phyloP scores from a whole-genome alignment of 768 basidiomycete genomes.

The Mycena pura region DNA sequence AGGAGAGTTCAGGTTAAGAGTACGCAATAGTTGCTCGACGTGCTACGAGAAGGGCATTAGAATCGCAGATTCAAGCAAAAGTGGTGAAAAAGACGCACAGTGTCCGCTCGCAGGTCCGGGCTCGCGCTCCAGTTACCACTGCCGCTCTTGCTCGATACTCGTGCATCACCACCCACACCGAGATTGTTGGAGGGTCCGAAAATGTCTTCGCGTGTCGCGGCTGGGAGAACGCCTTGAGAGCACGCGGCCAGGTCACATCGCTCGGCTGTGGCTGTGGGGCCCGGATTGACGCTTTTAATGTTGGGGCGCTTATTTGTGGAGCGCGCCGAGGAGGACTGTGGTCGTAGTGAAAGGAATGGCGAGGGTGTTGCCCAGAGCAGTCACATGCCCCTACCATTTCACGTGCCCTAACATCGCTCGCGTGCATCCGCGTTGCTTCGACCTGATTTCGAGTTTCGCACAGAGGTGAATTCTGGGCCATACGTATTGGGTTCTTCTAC shows the following conservation, averaged over 20 bases:
- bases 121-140: slow-evolving; percentile 12
- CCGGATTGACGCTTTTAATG: slow-evolving; percentile 61
- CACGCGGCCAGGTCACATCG: slow-evolving; percentile 71
- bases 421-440: no score
- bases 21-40: slow-evolving; percentile 81
- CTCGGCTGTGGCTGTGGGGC: slow-evolving; percentile 79
- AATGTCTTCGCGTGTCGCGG: slow-evolving; percentile 63
- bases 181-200: slow-evolving; percentile 59
- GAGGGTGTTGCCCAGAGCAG: no score
- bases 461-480: no score
- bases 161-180: slow-evolving; percentile 78
- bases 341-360: slow-evolving; percentile 46
- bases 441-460: no score
- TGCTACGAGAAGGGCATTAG: slow-evolving; percentile 52
- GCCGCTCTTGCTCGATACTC: slow-evolving; percentile 40
- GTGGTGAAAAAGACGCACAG: slow-evolving; percentile 44
- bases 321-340: slow-evolving; percentile 42
- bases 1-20: slow-evolving; percentile 82
- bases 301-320: background rate
- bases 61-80: slow-evolving; percentile 29
- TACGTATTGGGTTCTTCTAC: no score
- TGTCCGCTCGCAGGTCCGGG: slow-evolving; percentile 39
- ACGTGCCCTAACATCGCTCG: no score
- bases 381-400: no score
- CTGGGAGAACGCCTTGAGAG: slow-evolving; percentile 64